Conservation (phyloP, 1,284 basidiomycete species). For the Naganishia sp. region DNA sequence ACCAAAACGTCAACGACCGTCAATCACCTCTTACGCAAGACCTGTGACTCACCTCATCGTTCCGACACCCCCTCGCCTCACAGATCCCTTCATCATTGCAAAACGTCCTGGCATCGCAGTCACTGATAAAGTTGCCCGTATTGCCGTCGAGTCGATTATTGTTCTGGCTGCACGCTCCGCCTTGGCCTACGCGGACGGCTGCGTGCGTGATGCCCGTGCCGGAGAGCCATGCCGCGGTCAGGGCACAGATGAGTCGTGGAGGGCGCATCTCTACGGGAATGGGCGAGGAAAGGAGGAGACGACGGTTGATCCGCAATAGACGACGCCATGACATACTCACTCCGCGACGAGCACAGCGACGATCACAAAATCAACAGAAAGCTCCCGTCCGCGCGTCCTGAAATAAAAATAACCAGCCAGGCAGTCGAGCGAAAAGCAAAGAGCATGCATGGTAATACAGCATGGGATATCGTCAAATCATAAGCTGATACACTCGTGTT, state of each 20-base stretch:
- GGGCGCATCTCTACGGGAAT: not conserved
- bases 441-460: conserved; percentile 3
- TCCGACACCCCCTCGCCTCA: conserved; percentile 67
- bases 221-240: not conserved
- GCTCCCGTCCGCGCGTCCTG: not conserved
- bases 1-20: conserved; percentile 35
- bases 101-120: conserved; percentile 71
- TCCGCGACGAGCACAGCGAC: not conserved
- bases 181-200: conserved; percentile 9
- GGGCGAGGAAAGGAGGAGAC: not conserved
- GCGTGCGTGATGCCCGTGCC: not conserved
- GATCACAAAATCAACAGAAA: conserved; percentile 20
- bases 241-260: not conserved
- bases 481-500: conserved; percentile 3
- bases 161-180: conserved; percentile 37
- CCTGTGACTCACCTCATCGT: conserved; percentile 62
- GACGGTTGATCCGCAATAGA: not conserved
- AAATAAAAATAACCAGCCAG: too few relatives aligned
- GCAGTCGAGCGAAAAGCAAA: not conserved
- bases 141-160: conserved; percentile 68
- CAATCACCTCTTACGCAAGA: conserved; percentile 54
- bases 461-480: conserved; percentile 2
- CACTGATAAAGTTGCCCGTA: conserved; percentile 73
- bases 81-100: conserved; percentile 66
- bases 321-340: not conserved